Percentiles rank a stretch among this genome's conserved stretches.
phyloP scores from a whole-genome alignment of 1,284 basidiomycete species.

The Fomitopsis schrenkii region DNA sequence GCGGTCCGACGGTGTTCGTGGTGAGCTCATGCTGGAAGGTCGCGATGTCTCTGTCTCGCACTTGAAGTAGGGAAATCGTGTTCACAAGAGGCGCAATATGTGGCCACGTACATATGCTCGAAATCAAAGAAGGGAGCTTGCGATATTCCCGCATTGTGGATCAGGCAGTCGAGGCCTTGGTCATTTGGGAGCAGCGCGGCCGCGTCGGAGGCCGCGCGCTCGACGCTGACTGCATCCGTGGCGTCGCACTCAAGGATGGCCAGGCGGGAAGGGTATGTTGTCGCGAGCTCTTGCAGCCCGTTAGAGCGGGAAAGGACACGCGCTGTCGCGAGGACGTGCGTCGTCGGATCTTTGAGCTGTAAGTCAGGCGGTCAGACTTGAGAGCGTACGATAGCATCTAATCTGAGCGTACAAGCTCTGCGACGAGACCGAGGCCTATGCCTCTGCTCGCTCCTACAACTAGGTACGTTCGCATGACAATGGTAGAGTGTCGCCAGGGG shows the following conservation, averaged over 20 bases:
- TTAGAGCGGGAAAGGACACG: not conserved
- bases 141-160: not conserved
- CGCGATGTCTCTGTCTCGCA: not conserved
- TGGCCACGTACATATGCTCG: not conserved
- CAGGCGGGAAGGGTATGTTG: not conserved
- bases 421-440: too few species aligned
- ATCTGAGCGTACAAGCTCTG: too few species aligned
- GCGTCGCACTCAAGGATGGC: not conserved
- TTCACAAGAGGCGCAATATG: not conserved
- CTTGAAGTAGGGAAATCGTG: too few species aligned
- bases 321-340: not conserved
- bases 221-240: not conserved
- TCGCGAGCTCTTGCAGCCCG: not conserved
- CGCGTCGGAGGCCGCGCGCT: not conserved
- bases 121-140: not conserved
- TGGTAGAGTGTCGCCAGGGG: too few species aligned
- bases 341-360: not conserved
- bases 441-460: too few species aligned
- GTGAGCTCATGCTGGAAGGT: conserved; percentile 4
- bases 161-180: not conserved
- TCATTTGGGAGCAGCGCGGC: not conserved
- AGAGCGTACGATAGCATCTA: too few species aligned
- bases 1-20: conserved; percentile 3
- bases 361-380: too few species aligned
- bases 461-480: too few species aligned